Percentiles rank a stretch among this genome's conserved stretches.
Conservation (phyloP, 148 eudicot genomes). For the Arbutus unedo region DNA sequence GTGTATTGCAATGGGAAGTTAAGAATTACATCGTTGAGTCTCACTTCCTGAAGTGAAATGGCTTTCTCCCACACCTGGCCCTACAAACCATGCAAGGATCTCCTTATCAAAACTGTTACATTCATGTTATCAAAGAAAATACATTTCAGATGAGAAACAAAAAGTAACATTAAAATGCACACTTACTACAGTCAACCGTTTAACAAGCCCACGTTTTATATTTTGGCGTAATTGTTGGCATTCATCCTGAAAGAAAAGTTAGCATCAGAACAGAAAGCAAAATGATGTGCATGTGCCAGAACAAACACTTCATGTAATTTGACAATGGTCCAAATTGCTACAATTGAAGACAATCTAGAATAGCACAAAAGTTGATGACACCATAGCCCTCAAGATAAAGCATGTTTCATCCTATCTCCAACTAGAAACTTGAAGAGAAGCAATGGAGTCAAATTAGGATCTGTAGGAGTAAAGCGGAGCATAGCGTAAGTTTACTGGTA, state of each 20-base stretch:
- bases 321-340: neutral
- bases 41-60: constrained; percentile 60
- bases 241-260: constrained; percentile 59
- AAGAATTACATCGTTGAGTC: constrained; percentile 63
- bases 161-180: constrained; percentile 5
- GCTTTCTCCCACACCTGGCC: constrained; percentile 87
- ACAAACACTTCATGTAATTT: neutral
- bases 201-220: constrained; percentile 83
- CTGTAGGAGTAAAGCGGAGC: too few species aligned
- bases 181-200: constrained; percentile 81
- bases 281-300: neutral
- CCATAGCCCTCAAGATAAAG: neutral
- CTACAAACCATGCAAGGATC: constrained; percentile 38
- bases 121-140: neutral
- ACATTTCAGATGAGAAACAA: neutral
- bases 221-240: constrained; percentile 84
- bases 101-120: neutral
- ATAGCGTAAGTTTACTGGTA: too few species aligned
- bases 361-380: neutral
- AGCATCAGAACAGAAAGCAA: constrained; percentile 20
- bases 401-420: neutral
- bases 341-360: constrained; percentile 6
- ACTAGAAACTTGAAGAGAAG: neutral
- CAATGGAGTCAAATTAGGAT: too few species aligned
- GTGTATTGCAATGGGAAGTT: constrained; percentile 13